Base-by-base conservation (phyloP, 192 early-diverging fungal species). In the Coemansia sp. region DNA sequence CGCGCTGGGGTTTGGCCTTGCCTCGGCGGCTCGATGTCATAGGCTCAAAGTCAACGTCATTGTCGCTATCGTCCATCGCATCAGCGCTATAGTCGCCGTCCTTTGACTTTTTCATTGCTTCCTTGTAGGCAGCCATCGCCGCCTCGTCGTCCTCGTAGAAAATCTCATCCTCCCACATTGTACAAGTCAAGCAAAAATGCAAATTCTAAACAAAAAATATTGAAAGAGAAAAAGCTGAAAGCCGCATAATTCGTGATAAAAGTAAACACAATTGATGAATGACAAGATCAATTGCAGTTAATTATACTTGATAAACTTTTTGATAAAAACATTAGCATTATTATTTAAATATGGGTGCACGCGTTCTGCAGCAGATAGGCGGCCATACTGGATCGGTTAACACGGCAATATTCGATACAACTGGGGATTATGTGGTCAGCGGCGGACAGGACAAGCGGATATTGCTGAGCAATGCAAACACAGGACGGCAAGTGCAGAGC, bases 401-500 rank as follows among this genome's bases (percentile, higher is more conserved):
- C 73, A 69, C 70, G 21, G 84, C 82, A 4, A 66, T 73, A 21
- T 96, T 89, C 58, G 92, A 88, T 63, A 72, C 77, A 2, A 84
- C 81, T 19, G 94, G 94, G 0, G 84, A 92, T 43, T 98, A 98
- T 63, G 73, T 89, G 35, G 56, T 96, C 14, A 92, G 93, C 7
- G 95, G 89, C 4, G 88, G 92, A 0, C 83, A 83, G 37, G 94
- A 97, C 84, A 84, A 88, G 11, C 70, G 75, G 0, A 78, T 95
- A 10, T 67, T 83, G 21, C 73, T 94, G 29, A 89, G 87, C 84
- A 92, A 90, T 63, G 86, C 90, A 15, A 45, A 69, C 4, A 85
- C 87, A 4, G 90, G 88, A 6, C 70, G 86, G 17, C 82, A 73
- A 45, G 86, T 98, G 9, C 90, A 91, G 41, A 86, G 84, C 0